Conservation (phyloP, 2,329 filamentous ascomycete genomes). For the Curvularia sp. region DNA sequence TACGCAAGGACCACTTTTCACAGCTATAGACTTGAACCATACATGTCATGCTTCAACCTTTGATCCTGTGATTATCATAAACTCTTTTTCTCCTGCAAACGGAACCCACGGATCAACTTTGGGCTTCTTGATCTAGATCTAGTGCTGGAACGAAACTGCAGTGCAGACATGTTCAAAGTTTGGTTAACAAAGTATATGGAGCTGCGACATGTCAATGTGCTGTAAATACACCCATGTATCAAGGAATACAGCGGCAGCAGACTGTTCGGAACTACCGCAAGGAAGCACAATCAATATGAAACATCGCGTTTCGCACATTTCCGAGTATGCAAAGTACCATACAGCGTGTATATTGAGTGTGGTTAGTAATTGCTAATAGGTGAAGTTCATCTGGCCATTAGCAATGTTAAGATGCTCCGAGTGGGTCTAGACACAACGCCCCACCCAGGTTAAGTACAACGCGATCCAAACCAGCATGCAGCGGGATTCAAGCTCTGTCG, state of each 20-base stretch:
- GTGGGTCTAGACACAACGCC: not conserved
- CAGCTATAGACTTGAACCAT: constrained; percentile 6
- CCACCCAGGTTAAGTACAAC: not conserved
- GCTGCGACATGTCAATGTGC: not conserved
- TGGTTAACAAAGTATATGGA: not conserved
- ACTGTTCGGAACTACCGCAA: not conserved
- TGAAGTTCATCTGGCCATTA: not conserved
- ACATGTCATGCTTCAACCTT: constrained; percentile 35
- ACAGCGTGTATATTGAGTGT: not conserved
- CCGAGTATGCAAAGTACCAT: not conserved
- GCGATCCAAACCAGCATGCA: not conserved
- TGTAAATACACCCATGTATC: not conserved
- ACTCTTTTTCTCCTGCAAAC: constrained; percentile 79
- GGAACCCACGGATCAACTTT: constrained; percentile 46
- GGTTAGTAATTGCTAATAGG: not conserved
- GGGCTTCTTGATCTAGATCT: constrained; percentile 42
- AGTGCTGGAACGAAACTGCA: not conserved
- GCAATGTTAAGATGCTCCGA: not conserved
- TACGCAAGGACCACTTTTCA: constrained; percentile 1
- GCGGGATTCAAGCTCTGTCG: not conserved
- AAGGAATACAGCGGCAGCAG: not conserved
- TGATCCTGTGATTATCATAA: constrained; percentile 64
- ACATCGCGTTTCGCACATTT: not conserved
- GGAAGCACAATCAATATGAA: not conserved
- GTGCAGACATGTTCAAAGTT: not conserved